phyloP scores from a whole-genome alignment of 192 early-diverging fungal species.

The Coemansia sp. region DNA sequence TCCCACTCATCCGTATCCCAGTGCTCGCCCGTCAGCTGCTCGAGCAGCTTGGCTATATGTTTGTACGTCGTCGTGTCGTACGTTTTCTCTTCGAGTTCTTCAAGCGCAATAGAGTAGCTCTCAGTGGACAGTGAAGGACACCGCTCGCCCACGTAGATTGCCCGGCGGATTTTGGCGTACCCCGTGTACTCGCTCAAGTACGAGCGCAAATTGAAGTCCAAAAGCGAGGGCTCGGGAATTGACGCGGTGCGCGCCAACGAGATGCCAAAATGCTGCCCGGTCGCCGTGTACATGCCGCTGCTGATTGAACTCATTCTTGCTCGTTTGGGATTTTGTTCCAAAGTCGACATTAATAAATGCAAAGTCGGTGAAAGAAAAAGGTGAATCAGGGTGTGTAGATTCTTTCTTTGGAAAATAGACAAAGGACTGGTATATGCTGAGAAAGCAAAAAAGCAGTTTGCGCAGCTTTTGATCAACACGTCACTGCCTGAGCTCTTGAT shows the following conservation, averaged over 20 bases:
- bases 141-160: conserved; percentile 23
- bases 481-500: not conserved
- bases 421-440: not conserved
- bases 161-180: conserved; percentile 23
- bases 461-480: not conserved
- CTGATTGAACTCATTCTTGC: conserved; percentile 20
- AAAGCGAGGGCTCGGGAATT: conserved; percentile 15
- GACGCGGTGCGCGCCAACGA: not conserved
- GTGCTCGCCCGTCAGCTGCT: conserved; percentile 10
- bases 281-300: not conserved
- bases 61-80: conserved; percentile 8
- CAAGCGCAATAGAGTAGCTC: conserved; percentile 23
- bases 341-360: conserved; percentile 6
- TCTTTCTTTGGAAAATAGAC: not conserved
- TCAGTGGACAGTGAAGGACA: conserved; percentile 17
- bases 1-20: conserved; percentile 8
- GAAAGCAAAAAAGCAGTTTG: not conserved
- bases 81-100: conserved; percentile 25
- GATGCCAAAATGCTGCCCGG: conserved; percentile 10
- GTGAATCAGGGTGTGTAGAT: not conserved
- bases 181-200: conserved; percentile 40
- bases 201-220: conserved; percentile 17
- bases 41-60: conserved; percentile 17
- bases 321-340: conserved; percentile 8
- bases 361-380: not conserved